Evolutionary conservation across 768 basidiomycete genomes (phyloP).

Genomic region (Macrocybe gigantea): DNA sequence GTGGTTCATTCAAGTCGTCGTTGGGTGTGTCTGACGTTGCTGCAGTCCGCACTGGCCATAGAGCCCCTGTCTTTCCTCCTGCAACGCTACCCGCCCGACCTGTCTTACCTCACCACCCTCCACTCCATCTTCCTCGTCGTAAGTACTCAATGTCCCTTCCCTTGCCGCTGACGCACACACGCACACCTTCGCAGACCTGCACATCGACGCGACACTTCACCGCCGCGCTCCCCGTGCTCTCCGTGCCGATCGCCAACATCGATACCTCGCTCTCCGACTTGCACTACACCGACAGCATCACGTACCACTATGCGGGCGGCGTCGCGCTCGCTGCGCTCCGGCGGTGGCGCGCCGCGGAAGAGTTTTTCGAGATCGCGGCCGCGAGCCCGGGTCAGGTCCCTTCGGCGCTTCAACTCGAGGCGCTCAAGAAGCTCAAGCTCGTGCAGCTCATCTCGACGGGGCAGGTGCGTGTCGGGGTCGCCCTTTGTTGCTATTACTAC

Average conservation of each 20-base stretch:
- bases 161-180: not conserved
- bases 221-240: slow-evolving; percentile 55
- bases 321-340: slow-evolving; percentile 60
- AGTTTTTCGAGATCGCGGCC: slow-evolving; percentile 77
- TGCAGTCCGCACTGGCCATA: slow-evolving; percentile 39
- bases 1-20: slow-evolving; percentile 11
- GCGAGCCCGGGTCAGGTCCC: slow-evolving; percentile 52
- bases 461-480: slow-evolving; percentile 36
- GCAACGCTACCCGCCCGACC: slow-evolving; percentile 52
- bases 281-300: slow-evolving; percentile 70
- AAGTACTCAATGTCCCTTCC: slow-evolving; percentile 12
- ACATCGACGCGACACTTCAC: slow-evolving; percentile 46
- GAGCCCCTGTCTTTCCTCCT: slow-evolving; percentile 55
- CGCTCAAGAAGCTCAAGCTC: slow-evolving; percentile 76
- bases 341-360: slow-evolving; percentile 63
- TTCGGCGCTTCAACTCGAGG: slow-evolving; percentile 76
- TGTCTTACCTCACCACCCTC: slow-evolving; percentile 58
- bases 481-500: not conserved
- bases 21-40: not conserved
- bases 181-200: slow-evolving; percentile 40
- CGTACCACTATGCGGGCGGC: slow-evolving; percentile 84
- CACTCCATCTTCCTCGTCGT: slow-evolving; percentile 68
- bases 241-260: slow-evolving; percentile 59
- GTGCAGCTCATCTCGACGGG: slow-evolving; percentile 77
- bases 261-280: slow-evolving; percentile 59